Percentiles rank a stretch among this genome's conserved stretches.
These are phyloP conservation scores for Dispira parvispora DNA, from an alignment of 192 early-diverging fungal species.

Conservation along the genomic window DNA sequence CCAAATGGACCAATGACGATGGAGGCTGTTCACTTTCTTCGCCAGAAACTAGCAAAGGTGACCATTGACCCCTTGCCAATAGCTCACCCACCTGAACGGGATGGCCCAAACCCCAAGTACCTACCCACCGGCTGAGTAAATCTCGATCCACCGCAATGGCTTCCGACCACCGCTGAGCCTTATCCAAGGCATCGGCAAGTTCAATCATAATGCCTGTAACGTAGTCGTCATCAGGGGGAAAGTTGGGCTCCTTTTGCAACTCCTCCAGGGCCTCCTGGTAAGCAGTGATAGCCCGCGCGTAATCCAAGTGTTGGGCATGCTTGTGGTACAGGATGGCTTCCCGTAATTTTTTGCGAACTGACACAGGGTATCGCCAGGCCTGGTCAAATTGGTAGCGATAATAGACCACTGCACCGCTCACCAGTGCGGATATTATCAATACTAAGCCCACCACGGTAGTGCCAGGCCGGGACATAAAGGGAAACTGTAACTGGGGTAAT, in stretches of 20 bases:
- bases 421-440: too few species aligned
- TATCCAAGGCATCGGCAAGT: background rate
- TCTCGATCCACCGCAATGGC: background rate
- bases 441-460: too few species aligned
- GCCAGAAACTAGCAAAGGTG: too few species aligned
- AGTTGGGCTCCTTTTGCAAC: background rate
- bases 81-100: background rate
- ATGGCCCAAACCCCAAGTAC: background rate
- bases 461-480: too few species aligned
- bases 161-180: background rate
- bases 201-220: background rate
- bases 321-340: constrained; percentile 1
- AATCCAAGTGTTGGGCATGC: background rate
- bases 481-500: too few species aligned
- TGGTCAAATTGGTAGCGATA: too few species aligned
- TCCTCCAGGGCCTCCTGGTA: background rate
- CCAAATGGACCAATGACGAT: too few species aligned
- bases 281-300: background rate
- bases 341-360: background rate
- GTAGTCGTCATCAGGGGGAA: background rate
- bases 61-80: too few species aligned
- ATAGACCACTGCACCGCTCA: too few species aligned
- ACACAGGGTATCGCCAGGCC: background rate
- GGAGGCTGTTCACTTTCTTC: too few species aligned
- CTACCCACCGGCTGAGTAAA: background rate